These are phyloP conservation scores for Cladosporium sp. DNA, from an alignment of 2,329 filamentous ascomycete genomes.

Conservation along the genomic window DNA sequence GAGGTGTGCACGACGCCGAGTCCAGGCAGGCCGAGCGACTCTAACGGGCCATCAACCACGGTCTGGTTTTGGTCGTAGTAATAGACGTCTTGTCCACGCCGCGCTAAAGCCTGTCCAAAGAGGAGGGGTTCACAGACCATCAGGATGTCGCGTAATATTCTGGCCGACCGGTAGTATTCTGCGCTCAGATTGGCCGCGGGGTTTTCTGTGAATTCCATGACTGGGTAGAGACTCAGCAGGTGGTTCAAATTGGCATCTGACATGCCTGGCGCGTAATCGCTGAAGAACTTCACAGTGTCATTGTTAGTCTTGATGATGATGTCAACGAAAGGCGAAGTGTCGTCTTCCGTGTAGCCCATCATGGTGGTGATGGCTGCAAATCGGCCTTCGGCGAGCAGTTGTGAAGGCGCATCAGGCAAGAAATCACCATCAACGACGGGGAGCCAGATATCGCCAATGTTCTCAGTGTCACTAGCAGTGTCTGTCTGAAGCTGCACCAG, in stretches of 20 bases:
- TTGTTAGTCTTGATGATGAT: constrained; percentile 33
- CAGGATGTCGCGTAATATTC: constrained; percentile 50
- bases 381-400: constrained; percentile 34
- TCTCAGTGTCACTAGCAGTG: constrained; percentile 35
- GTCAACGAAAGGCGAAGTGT: constrained; percentile 33
- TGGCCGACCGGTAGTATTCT: constrained; percentile 49
- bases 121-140: constrained; percentile 48
- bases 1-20: constrained; percentile 50
- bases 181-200: constrained; percentile 35
- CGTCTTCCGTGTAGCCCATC: constrained; percentile 42
- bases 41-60: constrained; percentile 45
- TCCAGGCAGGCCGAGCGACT: constrained; percentile 32
- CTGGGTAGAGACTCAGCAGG: constrained; percentile 33
- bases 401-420: constrained; percentile 39
- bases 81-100: constrained; percentile 40
- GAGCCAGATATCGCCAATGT: constrained; percentile 48
- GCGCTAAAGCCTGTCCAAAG: constrained; percentile 38
- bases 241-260: constrained; percentile 23
- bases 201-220: constrained; percentile 42
- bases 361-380: constrained; percentile 39
- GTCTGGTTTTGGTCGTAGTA: constrained; percentile 54
- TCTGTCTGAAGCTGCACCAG: constrained; percentile 44
- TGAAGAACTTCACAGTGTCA: constrained; percentile 37
- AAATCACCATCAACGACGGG: constrained; percentile 49
- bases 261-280: constrained; percentile 37